Evolutionary conservation across 1,284 basidiomycete genomes (phyloP), one percentile per base, ranked within the genome.

Genomic region (Ceratobasidium sp.): DNA sequence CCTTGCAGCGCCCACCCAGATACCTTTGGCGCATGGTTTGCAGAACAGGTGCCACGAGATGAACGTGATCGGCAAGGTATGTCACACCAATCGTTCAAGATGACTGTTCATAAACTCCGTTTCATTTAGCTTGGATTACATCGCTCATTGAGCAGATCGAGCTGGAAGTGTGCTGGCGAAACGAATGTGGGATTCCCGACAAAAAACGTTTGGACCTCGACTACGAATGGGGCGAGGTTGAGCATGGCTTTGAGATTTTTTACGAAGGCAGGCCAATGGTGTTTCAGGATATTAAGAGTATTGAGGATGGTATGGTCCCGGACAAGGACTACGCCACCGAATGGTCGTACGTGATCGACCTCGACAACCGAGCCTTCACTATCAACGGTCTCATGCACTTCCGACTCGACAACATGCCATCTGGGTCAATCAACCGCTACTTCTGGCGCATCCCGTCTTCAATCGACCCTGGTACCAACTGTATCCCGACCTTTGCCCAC

Each of bases 301-400:
- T 10, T 28, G 7, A 12, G 13, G 10, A 12, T 28, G 58, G n/a
- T 26, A 9, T 60, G 18, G 12, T 60, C 4, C 28, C 46, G 18
- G 46, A 15, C 9, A 5, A 26, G 13, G n/a, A 63, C 42, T 7
- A n/a, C 10, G 23, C 44, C 3, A 51, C 9, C 15, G 69, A 49
- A 15, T 73, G 60, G 68, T 68, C 61, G 4, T 78, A 73, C 44
- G 63, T 72, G 9, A 49, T 71, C 60, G 77, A 78, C 60, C 40
- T 78, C 0, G 77, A 78, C 69, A 40, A 58, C 26, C 49, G n/a
- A 2, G 77, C 55, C 3, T 78, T 78, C 26, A 73, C 70, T 2
- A 51, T 78, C 77, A 73, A 78, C 69, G 70, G 42, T 1, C 39
- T 39, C 3, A 46, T 28, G 20, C 58, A 78, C 40, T 56, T 78